Evolutionary conservation across 2,329 filamentous ascomycete species (phyloP).

Genomic region (Penicillium italicum): DNA sequence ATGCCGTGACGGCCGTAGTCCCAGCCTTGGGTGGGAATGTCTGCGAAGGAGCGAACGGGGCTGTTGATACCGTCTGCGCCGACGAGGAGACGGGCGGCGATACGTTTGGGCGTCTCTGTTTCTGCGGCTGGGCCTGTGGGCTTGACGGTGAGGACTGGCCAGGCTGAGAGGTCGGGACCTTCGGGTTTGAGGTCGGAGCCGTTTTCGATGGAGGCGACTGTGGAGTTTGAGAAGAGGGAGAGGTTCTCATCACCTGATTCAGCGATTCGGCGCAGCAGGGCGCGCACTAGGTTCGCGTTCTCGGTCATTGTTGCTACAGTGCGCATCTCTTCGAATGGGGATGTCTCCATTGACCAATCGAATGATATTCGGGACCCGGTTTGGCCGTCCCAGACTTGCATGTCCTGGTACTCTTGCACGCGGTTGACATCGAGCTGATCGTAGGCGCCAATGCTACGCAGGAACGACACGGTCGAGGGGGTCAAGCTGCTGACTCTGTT

Average conservation of each 20-base stretch:
- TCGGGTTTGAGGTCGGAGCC: constrained; percentile 62
- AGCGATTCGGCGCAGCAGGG: constrained; percentile 67
- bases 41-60: constrained; percentile 84
- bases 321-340: constrained; percentile 47
- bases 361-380: constrained; percentile 85
- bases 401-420: constrained; percentile 85
- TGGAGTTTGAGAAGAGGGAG: constrained; percentile 70
- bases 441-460: constrained; percentile 84
- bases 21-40: constrained; percentile 83
- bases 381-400: constrained; percentile 98
- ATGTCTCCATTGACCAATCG: constrained; percentile 60
- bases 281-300: constrained; percentile 82
- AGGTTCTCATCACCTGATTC: constrained; percentile 59
- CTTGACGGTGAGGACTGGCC: constrained; percentile 77
- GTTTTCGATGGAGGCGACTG: constrained; percentile 73
- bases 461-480: constrained; percentile 77
- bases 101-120: constrained; percentile 43
- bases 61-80: constrained; percentile 95
- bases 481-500: constrained; percentile 96
- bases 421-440: constrained; percentile 66
- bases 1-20: constrained; percentile 89
- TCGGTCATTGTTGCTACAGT: constrained; percentile 96
- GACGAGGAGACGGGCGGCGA: constrained; percentile 80
- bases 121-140: constrained; percentile 41
- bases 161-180: constrained; percentile 72